These are phyloP conservation scores for Vaccinium corymbosum DNA, from an alignment of 148 eudicot species.

Conservation along the genomic window DNA sequence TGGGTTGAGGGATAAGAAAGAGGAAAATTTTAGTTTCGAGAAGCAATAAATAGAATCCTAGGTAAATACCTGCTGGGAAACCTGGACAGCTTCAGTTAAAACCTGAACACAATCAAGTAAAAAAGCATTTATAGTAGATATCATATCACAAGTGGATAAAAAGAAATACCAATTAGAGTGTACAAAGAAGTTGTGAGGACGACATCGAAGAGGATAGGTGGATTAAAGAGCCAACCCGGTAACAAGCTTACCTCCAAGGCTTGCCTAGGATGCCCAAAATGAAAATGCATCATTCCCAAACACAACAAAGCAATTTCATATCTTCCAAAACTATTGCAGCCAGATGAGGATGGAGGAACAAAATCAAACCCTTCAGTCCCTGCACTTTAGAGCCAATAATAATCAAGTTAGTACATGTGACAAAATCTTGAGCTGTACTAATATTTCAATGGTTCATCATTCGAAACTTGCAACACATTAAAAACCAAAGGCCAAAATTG, in stretches of 20 bases:
- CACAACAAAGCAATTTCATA: slow-evolving; percentile 85
- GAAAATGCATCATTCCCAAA: slow-evolving; percentile 96
- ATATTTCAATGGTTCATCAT: neutral
- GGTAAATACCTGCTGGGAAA: slow-evolving; percentile 75
- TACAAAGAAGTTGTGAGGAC: neutral
- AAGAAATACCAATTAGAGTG: neutral
- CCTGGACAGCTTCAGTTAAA: slow-evolving; percentile 85
- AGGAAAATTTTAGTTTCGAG: neutral
- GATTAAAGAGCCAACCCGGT: slow-evolving; percentile 6
- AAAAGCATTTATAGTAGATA: neutral
- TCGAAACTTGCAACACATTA: neutral
- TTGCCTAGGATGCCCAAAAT: slow-evolving; percentile 90
- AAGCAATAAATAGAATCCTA: neutral
- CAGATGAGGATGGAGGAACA: slow-evolving; percentile 47
- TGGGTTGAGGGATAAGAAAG: neutral
- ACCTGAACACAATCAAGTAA: slow-evolving; percentile 46
- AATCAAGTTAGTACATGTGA: slow-evolving; percentile 27
- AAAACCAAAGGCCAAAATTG: neutral
- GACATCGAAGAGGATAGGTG: neutral
- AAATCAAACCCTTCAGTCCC: slow-evolving; percentile 94
- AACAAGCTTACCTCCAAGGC: slow-evolving; percentile 68
- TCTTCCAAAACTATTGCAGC: slow-evolving; percentile 55
- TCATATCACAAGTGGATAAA: neutral
- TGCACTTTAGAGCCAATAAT: slow-evolving; percentile 67
- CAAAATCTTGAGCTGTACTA: neutral